Conservation (phyloP, 2,329 filamentous ascomycete genomes). For the Arthrobotrys sphaeroides region DNA sequence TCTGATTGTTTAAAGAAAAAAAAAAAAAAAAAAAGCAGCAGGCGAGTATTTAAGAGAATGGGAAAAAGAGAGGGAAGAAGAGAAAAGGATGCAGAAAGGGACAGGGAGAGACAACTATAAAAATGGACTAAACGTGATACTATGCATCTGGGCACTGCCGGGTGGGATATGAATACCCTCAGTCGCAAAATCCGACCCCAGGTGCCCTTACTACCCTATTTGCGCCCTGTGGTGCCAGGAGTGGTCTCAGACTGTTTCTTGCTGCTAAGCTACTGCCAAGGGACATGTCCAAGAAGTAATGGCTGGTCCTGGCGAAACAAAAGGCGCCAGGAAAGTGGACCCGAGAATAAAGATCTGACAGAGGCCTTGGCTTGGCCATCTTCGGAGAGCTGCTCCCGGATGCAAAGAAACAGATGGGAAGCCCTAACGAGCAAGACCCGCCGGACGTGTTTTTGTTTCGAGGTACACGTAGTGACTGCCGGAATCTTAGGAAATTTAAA, state of each 20-base stretch:
- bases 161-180: conserved; percentile 27
- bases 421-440: conserved; percentile 16
- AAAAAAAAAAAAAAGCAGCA: conserved; percentile 41
- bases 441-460: conserved; percentile 19
- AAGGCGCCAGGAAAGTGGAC: conserved; percentile 38
- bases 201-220: conserved; percentile 20
- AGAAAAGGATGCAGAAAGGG: conserved; percentile 1
- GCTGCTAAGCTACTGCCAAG: conserved; percentile 40
- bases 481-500: conserved; percentile 9
- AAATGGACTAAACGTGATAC: conserved; percentile 37
- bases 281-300: conserved; percentile 28
- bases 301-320: conserved; percentile 49
- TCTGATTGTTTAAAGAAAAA: conserved; percentile 18
- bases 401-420: neutral
- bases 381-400: conserved; percentile 34
- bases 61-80: neutral
- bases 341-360: conserved; percentile 33
- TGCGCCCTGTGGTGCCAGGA: conserved; percentile 37
- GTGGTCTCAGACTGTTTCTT: conserved; percentile 44
- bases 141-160: conserved; percentile 9
- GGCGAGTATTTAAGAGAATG: conserved; percentile 7
- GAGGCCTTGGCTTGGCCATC: conserved; percentile 23
- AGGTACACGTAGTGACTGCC: conserved; percentile 27
- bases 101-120: conserved; percentile 44
- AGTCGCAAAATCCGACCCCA: conserved; percentile 27